Evolutionary conservation across 176 grass and related monocot genomes (phyloP).

Genomic region (Rhipidocladum racemiflorum): DNA sequence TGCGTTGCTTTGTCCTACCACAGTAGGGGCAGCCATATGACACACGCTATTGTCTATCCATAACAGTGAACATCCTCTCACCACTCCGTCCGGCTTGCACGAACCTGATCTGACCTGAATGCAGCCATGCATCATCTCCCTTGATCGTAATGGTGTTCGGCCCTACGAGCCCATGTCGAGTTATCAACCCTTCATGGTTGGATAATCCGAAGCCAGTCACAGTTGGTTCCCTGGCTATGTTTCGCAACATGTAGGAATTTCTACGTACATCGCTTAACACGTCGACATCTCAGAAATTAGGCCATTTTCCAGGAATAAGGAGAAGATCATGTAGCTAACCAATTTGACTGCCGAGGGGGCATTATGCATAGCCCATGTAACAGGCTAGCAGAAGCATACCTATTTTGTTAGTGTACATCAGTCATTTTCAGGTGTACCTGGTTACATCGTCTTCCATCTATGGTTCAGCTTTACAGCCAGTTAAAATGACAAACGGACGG

Average conservation of each 20-base stretch:
- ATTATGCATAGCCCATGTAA: background rate
- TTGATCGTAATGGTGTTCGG: background rate
- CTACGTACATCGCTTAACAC: too few relatives aligned
- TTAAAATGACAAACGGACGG: background rate
- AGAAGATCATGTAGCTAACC: background rate
- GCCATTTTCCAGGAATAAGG: background rate
- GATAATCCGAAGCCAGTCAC: background rate
- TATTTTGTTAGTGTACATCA: background rate
- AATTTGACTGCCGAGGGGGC: background rate
- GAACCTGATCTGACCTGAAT: conserved; percentile 9
- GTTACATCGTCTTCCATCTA: background rate
- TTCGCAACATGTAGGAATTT: background rate
- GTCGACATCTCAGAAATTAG: background rate
- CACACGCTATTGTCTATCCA: background rate
- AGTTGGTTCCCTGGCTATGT: background rate
- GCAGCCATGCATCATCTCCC: background rate
- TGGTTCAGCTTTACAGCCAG: background rate
- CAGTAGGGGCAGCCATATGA: background rate
- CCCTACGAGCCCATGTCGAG: background rate
- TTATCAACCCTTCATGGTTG: background rate
- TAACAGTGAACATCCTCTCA: background rate
- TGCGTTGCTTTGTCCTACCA: conserved; percentile 26
- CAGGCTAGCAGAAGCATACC: background rate
- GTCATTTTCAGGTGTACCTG: background rate
- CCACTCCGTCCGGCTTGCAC: background rate